A percentile compares a stretch with the other conserved stretches of the same genome.
Evolutionary conservation across 2,329 filamentous ascomycete genomes (phyloP).

Genomic region (Byssoonygena ceratinophila): DNA sequence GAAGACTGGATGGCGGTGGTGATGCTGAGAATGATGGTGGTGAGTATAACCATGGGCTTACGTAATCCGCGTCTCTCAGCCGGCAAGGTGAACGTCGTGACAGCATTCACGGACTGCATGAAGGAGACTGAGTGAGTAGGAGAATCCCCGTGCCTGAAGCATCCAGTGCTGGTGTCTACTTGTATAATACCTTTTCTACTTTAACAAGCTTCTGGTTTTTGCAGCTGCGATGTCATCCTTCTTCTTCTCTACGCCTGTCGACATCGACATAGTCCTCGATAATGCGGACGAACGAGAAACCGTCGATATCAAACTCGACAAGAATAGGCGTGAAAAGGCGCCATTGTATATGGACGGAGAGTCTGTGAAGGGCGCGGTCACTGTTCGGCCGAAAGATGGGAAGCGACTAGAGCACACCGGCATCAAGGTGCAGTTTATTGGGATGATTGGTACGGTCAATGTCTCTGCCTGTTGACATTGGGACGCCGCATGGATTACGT

Average conservation of each 20-base stretch:
- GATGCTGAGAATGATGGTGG: too few relatives aligned
- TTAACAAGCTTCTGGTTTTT: too few relatives aligned
- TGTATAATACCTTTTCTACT: background rate
- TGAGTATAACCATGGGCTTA: too few relatives aligned
- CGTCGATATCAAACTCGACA: conserved; percentile 96
- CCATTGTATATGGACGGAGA: conserved; percentile 97
- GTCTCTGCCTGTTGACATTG: background rate
- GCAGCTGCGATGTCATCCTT: conserved; percentile 72
- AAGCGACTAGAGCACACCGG: conserved; percentile 96
- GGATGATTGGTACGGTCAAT: conserved; percentile 69
- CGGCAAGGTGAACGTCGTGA: too few relatives aligned
- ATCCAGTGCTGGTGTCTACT: background rate
- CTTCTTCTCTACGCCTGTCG: conserved; percentile 95
- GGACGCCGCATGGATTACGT: background rate
- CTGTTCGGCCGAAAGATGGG: conserved; percentile 91
- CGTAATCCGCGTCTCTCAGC: too few relatives aligned
- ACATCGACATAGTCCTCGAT: conserved; percentile 97
- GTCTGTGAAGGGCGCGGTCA: conserved; percentile 93
- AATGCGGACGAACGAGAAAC: conserved; percentile 88
- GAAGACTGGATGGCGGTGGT: too few relatives aligned
- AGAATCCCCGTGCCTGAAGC: background rate
- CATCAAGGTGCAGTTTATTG: conserved; percentile 99
- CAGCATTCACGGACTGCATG: background rate
- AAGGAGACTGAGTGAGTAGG: too few relatives aligned
- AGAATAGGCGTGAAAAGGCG: conserved; percentile 92